Evolutionary conservation across 2,329 filamentous ascomycete species (phyloP), one percentile per base, ranked within the genome.

Genomic region (Fusarium buxicola): DNA sequence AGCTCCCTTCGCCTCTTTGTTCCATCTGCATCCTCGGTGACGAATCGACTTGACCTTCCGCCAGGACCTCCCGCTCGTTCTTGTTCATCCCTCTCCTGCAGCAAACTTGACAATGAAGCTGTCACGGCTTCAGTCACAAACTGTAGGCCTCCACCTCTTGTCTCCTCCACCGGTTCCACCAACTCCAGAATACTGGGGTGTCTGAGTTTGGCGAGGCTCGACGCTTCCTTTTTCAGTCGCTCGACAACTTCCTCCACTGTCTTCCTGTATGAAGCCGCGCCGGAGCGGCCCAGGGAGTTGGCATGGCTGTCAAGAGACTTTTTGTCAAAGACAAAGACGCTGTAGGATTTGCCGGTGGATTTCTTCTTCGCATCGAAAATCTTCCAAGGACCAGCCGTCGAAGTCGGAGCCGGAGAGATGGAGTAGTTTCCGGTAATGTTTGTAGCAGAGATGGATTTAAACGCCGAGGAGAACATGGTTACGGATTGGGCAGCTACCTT

Each of bases 361-460:
- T 97, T 98, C 80, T 96, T 96, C 82, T 96, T 98, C 57, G 92
- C 94, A 80, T 97, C 94, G 83, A 94, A 94, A 72, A 99, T 95
- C 81, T 93, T 96, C 95, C 95, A 99, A 56, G 94, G 92, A 15
- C 95, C 95, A 13, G 94, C 92, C 48, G 87, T 87, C 47, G 92
- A 91, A n/a, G 87, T 89, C 10, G 91, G 86, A 58, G 86, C 87
- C 24, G 89, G 84, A 18, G 92, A 89, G 66, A 98, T 83, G 68
- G 90, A 87, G 78, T 99, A 99, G 80, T 97, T 96, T 74, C 90
- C 89, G 58, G 89, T 89, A 79, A 99, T 98, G 79, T 97, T 97
- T 59, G 91, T 84, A 69, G 86, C 94, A 65, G 89, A 90, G 76
- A 98, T 94, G 64, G 94, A 96, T 79, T 98, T 98, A 75, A 98